phyloP scores from a whole-genome alignment of 805 yeast genomes.

The Yamadazyma akitaensis region DNA sequence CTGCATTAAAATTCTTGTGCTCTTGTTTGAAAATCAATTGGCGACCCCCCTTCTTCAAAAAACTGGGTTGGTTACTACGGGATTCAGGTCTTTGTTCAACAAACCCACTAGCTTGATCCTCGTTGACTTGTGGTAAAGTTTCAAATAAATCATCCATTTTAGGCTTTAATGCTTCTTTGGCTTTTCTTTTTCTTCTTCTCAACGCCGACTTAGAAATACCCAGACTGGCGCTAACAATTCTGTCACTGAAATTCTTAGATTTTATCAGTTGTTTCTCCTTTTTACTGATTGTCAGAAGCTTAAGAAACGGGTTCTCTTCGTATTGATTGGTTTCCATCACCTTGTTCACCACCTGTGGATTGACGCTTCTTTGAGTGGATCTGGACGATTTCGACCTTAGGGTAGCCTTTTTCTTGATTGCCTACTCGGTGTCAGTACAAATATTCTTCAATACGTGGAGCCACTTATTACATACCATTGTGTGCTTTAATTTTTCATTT shows the following conservation, averaged over 20 bases:
- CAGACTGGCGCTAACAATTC: conserved; percentile 32
- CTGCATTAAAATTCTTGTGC: conserved; percentile 53
- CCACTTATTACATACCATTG: conserved; percentile 12
- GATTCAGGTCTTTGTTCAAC: conserved; percentile 22
- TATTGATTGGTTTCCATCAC: conserved; percentile 16
- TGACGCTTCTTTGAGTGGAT: conserved; percentile 11
- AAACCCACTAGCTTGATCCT: conserved; percentile 11
- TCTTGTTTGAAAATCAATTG: conserved; percentile 57
- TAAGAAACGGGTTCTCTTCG: conserved; percentile 49
- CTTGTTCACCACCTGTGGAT: conserved; percentile 13
- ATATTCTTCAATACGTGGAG: background rate
- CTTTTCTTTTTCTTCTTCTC: conserved; percentile 59
- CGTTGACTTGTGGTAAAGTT: conserved; percentile 41
- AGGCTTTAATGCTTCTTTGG: conserved; percentile 62
- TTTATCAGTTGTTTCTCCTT: conserved; percentile 47
- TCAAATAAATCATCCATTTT: conserved; percentile 60
- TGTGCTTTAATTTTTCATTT: background rate
- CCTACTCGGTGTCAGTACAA: conserved; percentile 10
- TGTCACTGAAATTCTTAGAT: conserved; percentile 33
- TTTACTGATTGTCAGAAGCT: conserved; percentile 50
- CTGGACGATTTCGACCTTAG: conserved; percentile 31
- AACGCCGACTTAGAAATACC: conserved; percentile 64
- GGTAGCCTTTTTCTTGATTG: conserved; percentile 32
- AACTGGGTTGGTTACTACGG: conserved; percentile 47
- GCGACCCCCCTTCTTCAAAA: conserved; percentile 36